phyloP scores from a whole-genome alignment of 2,329 filamentous ascomycete genomes.

The Calonectria ilicicola region DNA sequence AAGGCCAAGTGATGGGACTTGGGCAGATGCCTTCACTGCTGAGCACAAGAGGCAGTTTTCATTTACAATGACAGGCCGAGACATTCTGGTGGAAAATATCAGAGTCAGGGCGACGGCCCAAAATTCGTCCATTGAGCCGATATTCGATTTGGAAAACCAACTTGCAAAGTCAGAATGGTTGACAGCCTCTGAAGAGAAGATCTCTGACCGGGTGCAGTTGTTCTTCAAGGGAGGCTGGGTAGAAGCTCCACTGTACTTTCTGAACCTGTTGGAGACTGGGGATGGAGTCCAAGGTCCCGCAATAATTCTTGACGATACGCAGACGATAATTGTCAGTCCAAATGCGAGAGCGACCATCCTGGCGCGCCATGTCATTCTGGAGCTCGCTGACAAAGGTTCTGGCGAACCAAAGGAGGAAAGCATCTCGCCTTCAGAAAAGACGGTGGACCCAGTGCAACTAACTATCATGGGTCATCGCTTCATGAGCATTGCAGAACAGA shows the following conservation, averaged over 20 bases:
- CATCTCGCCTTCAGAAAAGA: constrained; percentile 15
- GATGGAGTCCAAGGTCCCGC: constrained; percentile 47
- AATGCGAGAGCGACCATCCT: constrained; percentile 47
- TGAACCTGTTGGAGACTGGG: constrained; percentile 30
- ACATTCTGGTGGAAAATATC: constrained; percentile 12
- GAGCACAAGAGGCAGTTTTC: constrained; percentile 82
- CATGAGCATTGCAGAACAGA: constrained; percentile 88
- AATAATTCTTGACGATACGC: constrained; percentile 75
- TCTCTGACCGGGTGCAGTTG: neutral
- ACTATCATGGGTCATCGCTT: constrained; percentile 84
- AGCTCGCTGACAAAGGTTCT: constrained; percentile 26
- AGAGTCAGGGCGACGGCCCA: constrained; percentile 12
- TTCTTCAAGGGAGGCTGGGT: constrained; percentile 30
- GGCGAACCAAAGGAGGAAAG: neutral
- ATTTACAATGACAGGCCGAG: constrained; percentile 53
- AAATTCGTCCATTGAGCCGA: constrained; percentile 10
- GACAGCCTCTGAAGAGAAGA: neutral
- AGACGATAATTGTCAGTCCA: constrained; percentile 78
- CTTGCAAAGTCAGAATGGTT: neutral
- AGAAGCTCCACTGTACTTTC: constrained; percentile 39
- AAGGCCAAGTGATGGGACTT: constrained; percentile 45
- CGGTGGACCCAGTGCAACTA: constrained; percentile 77
- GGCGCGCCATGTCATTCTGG: constrained; percentile 50
- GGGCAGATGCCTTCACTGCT: constrained; percentile 68
- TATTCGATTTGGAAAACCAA: constrained; percentile 2